phyloP scores from a whole-genome alignment of 2,329 filamentous ascomycete species.

The Pyricularia sp. region DNA sequence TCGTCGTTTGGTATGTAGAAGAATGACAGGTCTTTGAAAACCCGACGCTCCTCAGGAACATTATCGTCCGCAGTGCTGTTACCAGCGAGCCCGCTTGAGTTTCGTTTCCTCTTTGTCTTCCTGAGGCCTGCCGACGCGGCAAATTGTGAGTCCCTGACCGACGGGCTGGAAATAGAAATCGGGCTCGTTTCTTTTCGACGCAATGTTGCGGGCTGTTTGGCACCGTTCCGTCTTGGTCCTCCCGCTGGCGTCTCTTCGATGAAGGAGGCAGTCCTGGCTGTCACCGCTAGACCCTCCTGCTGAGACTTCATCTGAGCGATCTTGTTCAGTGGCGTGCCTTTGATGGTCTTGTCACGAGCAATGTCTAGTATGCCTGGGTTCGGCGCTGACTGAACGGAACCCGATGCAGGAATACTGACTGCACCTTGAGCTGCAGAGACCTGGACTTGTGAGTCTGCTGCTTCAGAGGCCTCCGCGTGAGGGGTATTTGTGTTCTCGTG shows the following conservation, averaged over 20 bases:
- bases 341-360: slow-evolving; percentile 9
- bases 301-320: slow-evolving; percentile 4
- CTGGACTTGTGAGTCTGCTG: not conserved
- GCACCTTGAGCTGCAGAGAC: not conserved
- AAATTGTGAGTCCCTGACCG: not conserved
- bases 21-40: slow-evolving; percentile 54
- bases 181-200: slow-evolving; percentile 23
- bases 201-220: slow-evolving; percentile 9
- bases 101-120: slow-evolving; percentile 34
- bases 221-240: not conserved
- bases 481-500: not conserved
- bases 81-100: not conserved
- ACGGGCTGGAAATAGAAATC: slow-evolving; percentile 9
- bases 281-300: not conserved
- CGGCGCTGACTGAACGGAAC: not conserved
- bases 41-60: slow-evolving; percentile 41
- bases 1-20: slow-evolving; percentile 80
- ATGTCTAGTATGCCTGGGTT: not conserved
- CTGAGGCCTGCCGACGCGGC: slow-evolving; percentile 13
- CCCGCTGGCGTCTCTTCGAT: slow-evolving; percentile 20
- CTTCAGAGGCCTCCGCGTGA: not conserved
- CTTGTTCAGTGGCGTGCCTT: slow-evolving; percentile 12
- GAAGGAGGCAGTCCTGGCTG: slow-evolving; percentile 13
- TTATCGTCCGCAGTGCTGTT: slow-evolving; percentile 18
- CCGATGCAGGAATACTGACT: not conserved